Base-by-base conservation (phyloP, 2,329 filamentous ascomycete genomes). In the Fusarium tuaranense region DNA sequence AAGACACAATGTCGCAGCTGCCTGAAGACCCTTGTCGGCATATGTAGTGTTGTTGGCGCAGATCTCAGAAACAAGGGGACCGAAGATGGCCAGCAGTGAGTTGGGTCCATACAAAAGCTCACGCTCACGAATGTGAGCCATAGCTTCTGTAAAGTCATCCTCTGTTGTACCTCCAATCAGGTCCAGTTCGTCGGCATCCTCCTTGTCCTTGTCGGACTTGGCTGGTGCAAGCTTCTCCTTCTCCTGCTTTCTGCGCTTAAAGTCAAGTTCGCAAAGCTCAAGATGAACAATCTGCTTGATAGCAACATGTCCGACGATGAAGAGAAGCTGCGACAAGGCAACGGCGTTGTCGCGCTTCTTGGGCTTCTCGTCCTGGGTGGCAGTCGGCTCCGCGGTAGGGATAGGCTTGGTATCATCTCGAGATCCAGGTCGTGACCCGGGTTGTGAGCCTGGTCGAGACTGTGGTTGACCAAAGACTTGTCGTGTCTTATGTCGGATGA, bases 241-340 rank as follows among this genome's bases (percentile, higher is more conserved):
- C 70, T 97, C 94, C 46, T 94, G 93, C 87, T 99, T 99, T 75
- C 96, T 91, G 64, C 96, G 93, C 87, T 99, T 99, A 84, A 99
- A 99, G 83, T 99, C 97, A 60, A 97, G 91, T 81, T 99, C 97
- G 81, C 95, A 98, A n/a, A 98, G 88, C 79, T 99, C 97, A 13
- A 99, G 90, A 81, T 99, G 97, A 1, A 99, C 97, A 77, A 99
- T 99, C 81, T 99, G 97, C 85, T 99, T 99, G 81, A 99, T 97
- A 16, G 97, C 97, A 58, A 98, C 94, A 80, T 99, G 97, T 0
- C 97, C 97, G 34, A 98, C 96, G 39, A 98, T 93, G 81, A 98
- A 98, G 0, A 99, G 88, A 2, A 99, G 88, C 79, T 98, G 97
- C 0, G 97, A 98, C 2, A 99, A 87, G 1, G 91, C 92, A 57